phyloP scores from a whole-genome alignment of 768 basidiomycete species.

The Coprinopsis sp. region DNA sequence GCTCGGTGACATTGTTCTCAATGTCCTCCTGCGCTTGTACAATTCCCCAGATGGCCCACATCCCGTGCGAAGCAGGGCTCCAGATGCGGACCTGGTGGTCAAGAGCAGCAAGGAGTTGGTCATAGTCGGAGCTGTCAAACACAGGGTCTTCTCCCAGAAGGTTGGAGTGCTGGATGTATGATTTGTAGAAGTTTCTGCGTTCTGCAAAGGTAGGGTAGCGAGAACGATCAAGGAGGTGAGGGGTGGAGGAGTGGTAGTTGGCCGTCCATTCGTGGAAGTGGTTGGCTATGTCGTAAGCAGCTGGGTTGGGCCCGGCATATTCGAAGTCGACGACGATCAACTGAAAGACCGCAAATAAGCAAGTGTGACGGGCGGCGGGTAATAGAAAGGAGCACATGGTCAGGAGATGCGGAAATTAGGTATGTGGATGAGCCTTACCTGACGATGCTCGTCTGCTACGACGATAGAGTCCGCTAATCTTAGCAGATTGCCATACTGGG shows the following conservation, averaged over 20 bases:
- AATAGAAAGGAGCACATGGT: conserved; percentile 9
- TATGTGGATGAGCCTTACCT: conserved; percentile 46
- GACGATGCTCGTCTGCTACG: conserved; percentile 67
- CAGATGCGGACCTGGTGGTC: conserved; percentile 81
- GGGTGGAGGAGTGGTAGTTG: conserved; percentile 71
- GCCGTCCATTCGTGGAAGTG: conserved; percentile 98
- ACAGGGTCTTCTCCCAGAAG: conserved; percentile 27
- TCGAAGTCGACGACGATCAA: conserved; percentile 98
- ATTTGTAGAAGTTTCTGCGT: conserved; percentile 77
- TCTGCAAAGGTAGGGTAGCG: conserved; percentile 71
- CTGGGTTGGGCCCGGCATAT: conserved; percentile 89
- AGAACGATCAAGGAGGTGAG: conserved; percentile 58
- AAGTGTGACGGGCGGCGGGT: neutral
- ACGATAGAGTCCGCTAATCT: conserved; percentile 54
- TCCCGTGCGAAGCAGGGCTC: conserved; percentile 86
- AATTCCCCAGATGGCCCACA: conserved; percentile 95
- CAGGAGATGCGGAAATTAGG: neutral
- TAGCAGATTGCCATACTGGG: conserved; percentile 92
- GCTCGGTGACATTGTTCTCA: conserved; percentile 49
- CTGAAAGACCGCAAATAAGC: conserved; percentile 32
- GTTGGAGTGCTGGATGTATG: conserved; percentile 65
- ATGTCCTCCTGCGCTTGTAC: conserved; percentile 82
- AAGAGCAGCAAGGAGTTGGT: conserved; percentile 49
- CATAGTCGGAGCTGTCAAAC: conserved; percentile 29
- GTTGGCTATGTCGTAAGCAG: conserved; percentile 94